phyloP scores from a whole-genome alignment of 225 moss, liverwort and hornwort genomes.

The Pseudoscleropodium purum region DNA sequence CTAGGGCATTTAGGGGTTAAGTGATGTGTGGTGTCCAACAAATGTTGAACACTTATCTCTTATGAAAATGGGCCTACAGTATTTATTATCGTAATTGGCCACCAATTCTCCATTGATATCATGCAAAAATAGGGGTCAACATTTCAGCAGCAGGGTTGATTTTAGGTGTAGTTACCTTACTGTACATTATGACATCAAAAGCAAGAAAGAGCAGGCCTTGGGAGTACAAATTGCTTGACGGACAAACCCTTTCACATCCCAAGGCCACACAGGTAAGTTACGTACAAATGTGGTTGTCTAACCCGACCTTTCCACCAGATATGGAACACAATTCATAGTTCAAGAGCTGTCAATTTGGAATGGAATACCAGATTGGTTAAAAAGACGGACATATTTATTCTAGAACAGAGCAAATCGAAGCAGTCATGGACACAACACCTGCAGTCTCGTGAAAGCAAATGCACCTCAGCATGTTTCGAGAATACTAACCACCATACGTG shows the following conservation, averaged over 20 bases:
- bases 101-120: background rate
- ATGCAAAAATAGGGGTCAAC: background rate
- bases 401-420: background rate
- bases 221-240: background rate
- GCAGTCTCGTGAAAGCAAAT: background rate
- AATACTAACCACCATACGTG: background rate
- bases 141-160: fast-evolving
- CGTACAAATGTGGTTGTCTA: background rate
- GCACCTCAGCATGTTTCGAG: background rate
- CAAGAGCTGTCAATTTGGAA: background rate
- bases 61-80: background rate
- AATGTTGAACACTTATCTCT: too few relatives aligned
- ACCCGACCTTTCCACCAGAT: background rate
- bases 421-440: background rate
- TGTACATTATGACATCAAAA: background rate
- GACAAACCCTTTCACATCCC: background rate
- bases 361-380: too few relatives aligned
- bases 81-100: background rate
- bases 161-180: background rate
- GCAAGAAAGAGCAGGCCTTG: background rate
- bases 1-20: too few relatives aligned
- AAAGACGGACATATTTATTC: background rate
- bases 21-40: too few relatives aligned
- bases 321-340: background rate
- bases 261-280: background rate